These are phyloP conservation scores for Nakazawaea siamensis DNA, from an alignment of 805 yeast genomes.

Conservation along the genomic window DNA sequence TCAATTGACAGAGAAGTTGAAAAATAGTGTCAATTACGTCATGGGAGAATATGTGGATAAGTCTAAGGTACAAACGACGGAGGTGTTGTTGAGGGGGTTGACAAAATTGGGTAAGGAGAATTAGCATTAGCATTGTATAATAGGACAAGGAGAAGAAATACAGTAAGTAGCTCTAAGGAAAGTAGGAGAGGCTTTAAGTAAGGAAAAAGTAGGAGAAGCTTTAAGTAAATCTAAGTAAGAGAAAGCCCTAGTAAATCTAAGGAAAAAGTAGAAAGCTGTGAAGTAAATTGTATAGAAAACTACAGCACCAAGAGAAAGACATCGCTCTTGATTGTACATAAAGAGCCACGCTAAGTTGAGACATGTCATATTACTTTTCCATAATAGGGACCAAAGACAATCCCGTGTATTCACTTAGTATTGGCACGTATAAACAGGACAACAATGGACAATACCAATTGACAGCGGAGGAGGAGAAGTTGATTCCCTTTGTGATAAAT, in stretches of 20 bases:
- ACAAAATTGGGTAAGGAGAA: too few species aligned
- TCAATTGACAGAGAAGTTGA: slow-evolving; percentile 14
- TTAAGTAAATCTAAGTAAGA: too few species aligned
- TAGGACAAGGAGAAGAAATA: neutral
- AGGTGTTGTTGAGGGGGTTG: too few species aligned
- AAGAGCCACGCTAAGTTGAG: too few species aligned
- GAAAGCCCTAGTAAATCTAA: too few species aligned
- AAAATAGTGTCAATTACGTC: slow-evolving; percentile 14
- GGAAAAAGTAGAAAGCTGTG: too few species aligned
- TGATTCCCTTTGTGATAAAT: slow-evolving; percentile 83
- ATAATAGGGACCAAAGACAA: slow-evolving; percentile 81
- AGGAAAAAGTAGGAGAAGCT: too few species aligned
- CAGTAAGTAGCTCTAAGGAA: neutral
- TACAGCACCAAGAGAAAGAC: too few species aligned
- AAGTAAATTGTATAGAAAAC: too few species aligned
- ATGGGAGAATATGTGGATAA: slow-evolving; percentile 15
- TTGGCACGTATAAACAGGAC: slow-evolving; percentile 64
- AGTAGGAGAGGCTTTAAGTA: too few species aligned
- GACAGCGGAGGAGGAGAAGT: slow-evolving; percentile 62
- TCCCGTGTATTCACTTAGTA: slow-evolving; percentile 83
- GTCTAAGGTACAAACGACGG: too few species aligned
- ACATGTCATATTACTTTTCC: slow-evolving; percentile 83
- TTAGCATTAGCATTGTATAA: neutral
- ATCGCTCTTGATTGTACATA: too few species aligned
- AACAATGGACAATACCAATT: slow-evolving; percentile 60